Conservation (phyloP, 495 filamentous ascomycete species). For the Daldinia childiae region DNA sequence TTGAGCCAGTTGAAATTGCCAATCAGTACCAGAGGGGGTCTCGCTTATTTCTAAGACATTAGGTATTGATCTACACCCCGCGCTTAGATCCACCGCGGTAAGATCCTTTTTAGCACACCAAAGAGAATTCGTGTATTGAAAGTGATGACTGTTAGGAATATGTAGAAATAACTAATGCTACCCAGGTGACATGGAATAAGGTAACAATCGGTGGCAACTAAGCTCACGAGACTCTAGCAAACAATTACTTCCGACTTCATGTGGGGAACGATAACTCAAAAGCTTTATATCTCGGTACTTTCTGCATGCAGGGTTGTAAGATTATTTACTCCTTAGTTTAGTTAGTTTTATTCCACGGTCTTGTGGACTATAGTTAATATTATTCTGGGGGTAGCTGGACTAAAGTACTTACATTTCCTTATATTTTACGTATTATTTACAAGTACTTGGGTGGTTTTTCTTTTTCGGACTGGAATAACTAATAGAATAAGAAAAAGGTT, state of each 20-base stretch:
- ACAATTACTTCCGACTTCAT: background rate
- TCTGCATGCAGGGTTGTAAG: no score
- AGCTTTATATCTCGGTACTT: slow-evolving; percentile 4
- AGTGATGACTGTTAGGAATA: slow-evolving; percentile 6
- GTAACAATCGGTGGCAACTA: background rate
- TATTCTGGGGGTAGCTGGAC: no score
- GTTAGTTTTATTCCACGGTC: no score
- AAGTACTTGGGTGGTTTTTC: no score
- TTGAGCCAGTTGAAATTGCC: background rate
- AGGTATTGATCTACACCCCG: slow-evolving; percentile 9
- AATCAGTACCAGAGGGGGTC: no score
- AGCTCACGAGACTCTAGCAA: slow-evolving; percentile 13
- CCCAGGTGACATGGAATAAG: background rate
- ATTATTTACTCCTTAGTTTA: no score
- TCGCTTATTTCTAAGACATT: background rate
- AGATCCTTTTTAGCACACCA: slow-evolving; percentile 24
- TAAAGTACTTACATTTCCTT: no score
- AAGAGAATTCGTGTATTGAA: slow-evolving; percentile 21
- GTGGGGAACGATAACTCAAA: slow-evolving; percentile 1
- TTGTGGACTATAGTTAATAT: no score
- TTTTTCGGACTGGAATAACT: no score
- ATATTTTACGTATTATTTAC: no score
- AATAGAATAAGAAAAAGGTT: no score
- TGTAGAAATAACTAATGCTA: background rate
- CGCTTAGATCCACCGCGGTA: slow-evolving; percentile 27